Evolutionary conservation across 805 yeast genomes (phyloP), one percentile per base, ranked within the genome.

Genomic region (Brettanomyces naardenensis): DNA sequence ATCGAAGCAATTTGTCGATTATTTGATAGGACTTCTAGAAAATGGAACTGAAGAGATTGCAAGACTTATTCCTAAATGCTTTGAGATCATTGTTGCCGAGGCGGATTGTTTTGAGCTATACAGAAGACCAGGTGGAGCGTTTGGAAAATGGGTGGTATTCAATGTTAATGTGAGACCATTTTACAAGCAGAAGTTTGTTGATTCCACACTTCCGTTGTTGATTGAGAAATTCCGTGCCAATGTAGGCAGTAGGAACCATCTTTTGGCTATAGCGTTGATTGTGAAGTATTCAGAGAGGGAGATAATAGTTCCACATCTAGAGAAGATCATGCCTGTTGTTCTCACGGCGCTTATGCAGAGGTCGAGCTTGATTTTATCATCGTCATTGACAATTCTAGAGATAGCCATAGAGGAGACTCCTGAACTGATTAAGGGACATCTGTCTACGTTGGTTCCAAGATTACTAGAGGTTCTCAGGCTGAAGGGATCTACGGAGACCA

Each of bases 131-230:
- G 56, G 55, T n/a, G 36, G 33, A 19, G 33, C 48, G 5, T 35
- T 49, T 31, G 47, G 48, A 5, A 54, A 51, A 32, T 40, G 46
- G 4, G 39, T 39, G n/a, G 71, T 70, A 1, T 56, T 56, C 44
- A 76, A 76, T 44, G 67, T 82, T 39, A 75, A 78, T 42, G 71
- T 81, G 15, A 72, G 83, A 41, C 57, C 73, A 32, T 65, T 92
- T 19, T 86, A 82, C 67, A 87, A 87, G 53, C 98, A 92, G 52
- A 78, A 78, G 45, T 68, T 85, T 19, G 86, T 87, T 53, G 74
- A 75, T 42, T 60, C 66, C 6, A 62, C 77, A 1, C 66, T 86
- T 5, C 82, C 83, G 0, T 57, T 54, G 22, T 54, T 87, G 23
- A 73, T 81, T 6, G 53, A 58, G 0, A 69, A 68, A 3, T 78